Percentiles rank a stretch among this genome's conserved stretches.
Evolutionary conservation across 345 rosid species (phyloP).

Genomic region (Pugionium dolabratum): DNA sequence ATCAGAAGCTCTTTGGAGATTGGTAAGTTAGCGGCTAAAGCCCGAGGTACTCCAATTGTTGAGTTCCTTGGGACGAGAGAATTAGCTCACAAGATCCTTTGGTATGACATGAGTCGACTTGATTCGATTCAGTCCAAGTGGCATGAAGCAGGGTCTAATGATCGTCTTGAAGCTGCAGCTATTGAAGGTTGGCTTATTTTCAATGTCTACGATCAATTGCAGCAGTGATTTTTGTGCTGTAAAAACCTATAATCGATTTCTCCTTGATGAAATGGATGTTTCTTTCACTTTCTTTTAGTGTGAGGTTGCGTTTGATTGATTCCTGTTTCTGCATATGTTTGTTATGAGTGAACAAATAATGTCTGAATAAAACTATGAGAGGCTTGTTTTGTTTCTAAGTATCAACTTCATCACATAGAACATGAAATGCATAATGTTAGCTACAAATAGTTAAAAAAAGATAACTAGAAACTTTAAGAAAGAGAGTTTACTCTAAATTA

Average conservation of each 20-base stretch:
- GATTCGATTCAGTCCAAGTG: constrained; percentile 40
- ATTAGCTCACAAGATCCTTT: constrained; percentile 42
- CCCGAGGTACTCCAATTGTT: constrained; percentile 33
- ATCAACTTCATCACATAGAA: no score
- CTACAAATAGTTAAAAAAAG: neutral
- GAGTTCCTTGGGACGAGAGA: constrained; percentile 43
- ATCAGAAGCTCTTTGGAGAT: constrained; percentile 38
- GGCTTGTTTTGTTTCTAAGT: neutral
- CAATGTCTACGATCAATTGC: constrained; percentile 41
- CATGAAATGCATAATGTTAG: neutral
- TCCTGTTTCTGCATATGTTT: neutral
- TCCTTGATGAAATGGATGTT: constrained; percentile 11
- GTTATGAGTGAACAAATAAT: constrained; percentile 21
- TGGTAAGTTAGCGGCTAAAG: constrained; percentile 37
- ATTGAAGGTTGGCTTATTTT: constrained; percentile 45
- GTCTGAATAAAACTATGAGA: constrained; percentile 15
- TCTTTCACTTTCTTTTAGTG: neutral
- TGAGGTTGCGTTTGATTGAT: constrained; percentile 22
- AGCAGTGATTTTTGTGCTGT: constrained; percentile 13
- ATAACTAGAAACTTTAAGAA: neutral
- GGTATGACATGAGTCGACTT: constrained; percentile 40
- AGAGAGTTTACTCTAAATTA: constrained; percentile 1
- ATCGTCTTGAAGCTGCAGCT: constrained; percentile 45
- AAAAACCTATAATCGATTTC: neutral
- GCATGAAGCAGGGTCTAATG: constrained; percentile 34